Conservation (phyloP, 2,329 filamentous ascomycete genomes). For the Botrytis fragariae region DNA sequence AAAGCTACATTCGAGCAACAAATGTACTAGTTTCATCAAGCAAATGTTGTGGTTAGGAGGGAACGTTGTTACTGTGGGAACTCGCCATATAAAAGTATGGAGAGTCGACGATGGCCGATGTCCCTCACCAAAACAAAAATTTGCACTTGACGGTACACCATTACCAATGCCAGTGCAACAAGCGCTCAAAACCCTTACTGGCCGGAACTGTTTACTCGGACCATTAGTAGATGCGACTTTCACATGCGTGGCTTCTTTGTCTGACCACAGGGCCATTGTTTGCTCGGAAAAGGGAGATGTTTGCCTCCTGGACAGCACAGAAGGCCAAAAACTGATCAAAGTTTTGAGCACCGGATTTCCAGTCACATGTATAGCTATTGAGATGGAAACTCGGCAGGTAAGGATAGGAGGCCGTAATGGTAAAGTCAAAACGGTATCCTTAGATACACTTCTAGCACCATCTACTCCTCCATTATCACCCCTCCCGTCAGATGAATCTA, state of each 20-base stretch:
- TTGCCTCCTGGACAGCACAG: slow-evolving; percentile 78
- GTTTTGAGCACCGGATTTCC: slow-evolving; percentile 65
- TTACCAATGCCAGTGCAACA: slow-evolving; percentile 40
- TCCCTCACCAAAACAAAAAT: slow-evolving; percentile 63
- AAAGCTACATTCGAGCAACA: slow-evolving; percentile 80
- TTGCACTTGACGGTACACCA: slow-evolving; percentile 46
- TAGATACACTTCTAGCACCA: slow-evolving; percentile 43
- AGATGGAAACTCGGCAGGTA: slow-evolving; percentile 38
- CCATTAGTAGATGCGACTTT: slow-evolving; percentile 81
- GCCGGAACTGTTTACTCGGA: slow-evolving; percentile 84
- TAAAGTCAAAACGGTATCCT: slow-evolving; percentile 49
- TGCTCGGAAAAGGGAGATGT: slow-evolving; percentile 86
- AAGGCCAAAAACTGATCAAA: slow-evolving; percentile 67
- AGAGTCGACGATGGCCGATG: slow-evolving; percentile 66
- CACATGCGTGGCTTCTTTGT: slow-evolving; percentile 70
- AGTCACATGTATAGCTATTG: slow-evolving; percentile 42
- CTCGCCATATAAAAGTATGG: slow-evolving; percentile 93
- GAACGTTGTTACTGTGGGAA: slow-evolving; percentile 79
- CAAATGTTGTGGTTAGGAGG: slow-evolving; percentile 90
- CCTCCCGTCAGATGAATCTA: slow-evolving; percentile 24
- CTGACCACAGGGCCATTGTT: slow-evolving; percentile 72
- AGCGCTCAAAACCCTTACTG: slow-evolving; percentile 68
- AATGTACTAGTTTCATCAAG: slow-evolving; percentile 83
- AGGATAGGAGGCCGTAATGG: slow-evolving; percentile 42
- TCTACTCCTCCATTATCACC: slow-evolving; percentile 38